These are phyloP conservation scores for sweet orange (Citrus sinensis) DNA, from an alignment of 345 rosid genomes.

Conservation along the genomic window DVS_A1.0 CM039163.1:363001-363500, in stretches of 20 bases:
- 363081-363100: slow-evolving; percentile 9
- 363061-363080: not conserved
- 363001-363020: not conserved
- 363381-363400: slow-evolving; percentile 59
- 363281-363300: slow-evolving; percentile 30
- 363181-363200: slow-evolving; percentile 9
- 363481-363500: slow-evolving; percentile 26
- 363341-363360: slow-evolving; percentile 75
- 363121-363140: slow-evolving; percentile 5
- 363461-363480: slow-evolving; percentile 46
- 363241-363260: not conserved
- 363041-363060: slow-evolving; percentile 8
- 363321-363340: slow-evolving; percentile 70
- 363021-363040: slow-evolving; percentile 21
- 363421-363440: slow-evolving; percentile 90
- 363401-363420: slow-evolving; percentile 70
- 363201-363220: not conserved
- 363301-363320: slow-evolving; percentile 38
- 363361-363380: slow-evolving; percentile 82
- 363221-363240: slow-evolving; percentile 10
- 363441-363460: slow-evolving; percentile 81
- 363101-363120: slow-evolving; percentile 1
- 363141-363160: not conserved
- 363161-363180: not conserved
- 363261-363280: not conserved